Percentiles rank a stretch among this genome's conserved stretches.
Conservation (phyloP, 192 early-diverging fungal genomes). For the Backusella tarrabulga region DNA sequence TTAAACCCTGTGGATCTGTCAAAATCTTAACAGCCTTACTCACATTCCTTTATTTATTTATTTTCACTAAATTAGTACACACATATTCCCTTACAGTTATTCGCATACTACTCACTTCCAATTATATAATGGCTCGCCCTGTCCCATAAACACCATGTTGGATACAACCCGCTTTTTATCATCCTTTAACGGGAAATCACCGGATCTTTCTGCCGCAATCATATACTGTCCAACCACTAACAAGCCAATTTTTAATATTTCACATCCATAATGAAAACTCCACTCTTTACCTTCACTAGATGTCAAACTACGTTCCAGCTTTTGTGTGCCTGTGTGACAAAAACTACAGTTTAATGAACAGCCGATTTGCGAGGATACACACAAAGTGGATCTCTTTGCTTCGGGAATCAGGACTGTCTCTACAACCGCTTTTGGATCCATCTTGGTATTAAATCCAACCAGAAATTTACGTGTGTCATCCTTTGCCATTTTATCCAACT, state of each 20-base stretch:
- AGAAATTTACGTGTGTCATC: conserved; percentile 67
- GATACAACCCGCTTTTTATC: conserved; percentile 51
- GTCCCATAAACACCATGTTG: conserved; percentile 94
- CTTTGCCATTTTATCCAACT: conserved; percentile 46
- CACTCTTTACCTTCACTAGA: conserved; percentile 55
- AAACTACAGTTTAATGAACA: conserved; percentile 85
- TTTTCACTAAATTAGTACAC: no score
- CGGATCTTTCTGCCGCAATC: conserved; percentile 55
- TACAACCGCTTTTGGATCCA: conserved; percentile 56
- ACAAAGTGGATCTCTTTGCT: conserved; percentile 65
- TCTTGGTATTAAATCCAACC: conserved; percentile 47
- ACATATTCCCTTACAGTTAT: not conserved
- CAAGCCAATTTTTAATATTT: not conserved
- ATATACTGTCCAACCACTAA: conserved; percentile 65
- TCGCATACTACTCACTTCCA: conserved; percentile 51
- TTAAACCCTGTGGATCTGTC: conserved; percentile 57
- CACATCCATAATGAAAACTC: not conserved
- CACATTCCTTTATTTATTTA: conserved; percentile 33
- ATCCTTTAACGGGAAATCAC: conserved; percentile 58
- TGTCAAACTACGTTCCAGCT: conserved; percentile 73
- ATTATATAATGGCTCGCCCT: conserved; percentile 89
- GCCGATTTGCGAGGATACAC: conserved; percentile 82
- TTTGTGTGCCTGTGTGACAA: conserved; percentile 91
- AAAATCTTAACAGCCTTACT: conserved; percentile 56
- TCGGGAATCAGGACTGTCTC: conserved; percentile 82